Evolutionary conservation across 176 grass and related monocot genomes (phyloP).

Genomic region (Oryza nivara): DNA sequence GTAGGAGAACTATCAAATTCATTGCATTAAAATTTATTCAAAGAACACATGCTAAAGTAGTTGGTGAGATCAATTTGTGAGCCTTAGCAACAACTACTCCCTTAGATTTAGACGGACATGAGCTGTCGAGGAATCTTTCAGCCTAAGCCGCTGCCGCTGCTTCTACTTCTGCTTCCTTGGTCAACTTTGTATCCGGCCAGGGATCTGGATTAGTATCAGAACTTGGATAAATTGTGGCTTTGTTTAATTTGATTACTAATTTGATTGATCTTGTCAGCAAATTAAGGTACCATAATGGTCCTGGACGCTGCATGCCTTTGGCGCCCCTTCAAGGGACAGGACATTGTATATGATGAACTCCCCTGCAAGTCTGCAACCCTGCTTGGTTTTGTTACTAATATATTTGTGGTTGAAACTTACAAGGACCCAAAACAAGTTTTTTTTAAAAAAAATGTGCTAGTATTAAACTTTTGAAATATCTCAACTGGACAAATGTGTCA

Average conservation of each 20-base stretch:
- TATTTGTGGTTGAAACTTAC: not conserved
- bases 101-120: conserved; percentile 16
- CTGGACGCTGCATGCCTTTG: not conserved
- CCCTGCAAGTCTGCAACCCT: too few species aligned
- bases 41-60: conserved; percentile 2
- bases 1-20: not conserved
- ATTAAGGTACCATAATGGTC: not conserved
- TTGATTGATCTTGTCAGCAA: not conserved
- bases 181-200: conserved; percentile 20
- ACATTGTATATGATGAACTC: not conserved
- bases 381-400: not conserved
- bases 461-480: not conserved
- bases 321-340: conserved; percentile 15
- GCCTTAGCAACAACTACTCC: not conserved
- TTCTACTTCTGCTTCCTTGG: not conserved
- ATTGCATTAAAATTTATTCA: not conserved
- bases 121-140: conserved; percentile 28
- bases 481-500: not conserved
- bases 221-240: not conserved
- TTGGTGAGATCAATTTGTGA: conserved; percentile 6
- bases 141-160: not conserved
- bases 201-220: conserved; percentile 25
- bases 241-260: not conserved
- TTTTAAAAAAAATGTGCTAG: too few species aligned
- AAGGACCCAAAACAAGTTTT: not conserved